Evolutionary conservation across 192 early-diverging fungal genomes (phyloP), one percentile per base, ranked within the genome.

Genomic region (Umbelopsis vinacea): DNA sequence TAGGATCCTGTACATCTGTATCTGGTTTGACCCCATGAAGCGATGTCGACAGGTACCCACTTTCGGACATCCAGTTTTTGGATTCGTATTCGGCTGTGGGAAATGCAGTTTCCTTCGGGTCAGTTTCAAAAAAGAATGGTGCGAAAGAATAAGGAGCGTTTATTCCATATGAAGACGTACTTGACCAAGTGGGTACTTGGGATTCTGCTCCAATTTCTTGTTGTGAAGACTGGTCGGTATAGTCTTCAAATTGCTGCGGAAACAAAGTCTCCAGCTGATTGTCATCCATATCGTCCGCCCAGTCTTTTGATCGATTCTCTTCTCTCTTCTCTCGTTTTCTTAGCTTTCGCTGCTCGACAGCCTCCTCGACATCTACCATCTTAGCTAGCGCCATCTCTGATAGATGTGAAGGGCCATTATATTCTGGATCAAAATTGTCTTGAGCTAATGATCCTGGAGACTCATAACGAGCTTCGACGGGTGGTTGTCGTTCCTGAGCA

Each of bases 91-190:
- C 29, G 8, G 33, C 29, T 14, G 57, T 63, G 5, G 57, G 57
- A 63, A 37, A 11, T 19, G 57, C 23, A 1, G 57, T 63, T 63
- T 63, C 57, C 26, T 29, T 22, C 23, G 57, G 14, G 2, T 35
- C 14, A 6, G 24, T n/a, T 19, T 63, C 57, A 29, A 63, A 19
- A 37, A 33, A 37, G 33, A 63, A 29, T 1, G 17, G 1, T 17
- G 26, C 29, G 3, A 35, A 6, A 37, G 17, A 22, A n/a, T 29
- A 63, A 1, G 57, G 57, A n/a, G 57, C 57, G 15, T 19, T 19
- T 12, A 63, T 63, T 17, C 57, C 57, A 63, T 63, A 63, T 6
- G 57, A 14, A 4, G 57, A 37, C 12, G 57, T 37, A n/a, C 57
- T 63, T 37, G 33, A 38, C 29, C 26, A 63, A 37, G 57, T 63